A percentile compares a stretch with the other conserved stretches of the same genome.
Evolutionary conservation across 2,329 filamentous ascomycete genomes (phyloP).

Genomic region (Blumeria hordei): DNA sequence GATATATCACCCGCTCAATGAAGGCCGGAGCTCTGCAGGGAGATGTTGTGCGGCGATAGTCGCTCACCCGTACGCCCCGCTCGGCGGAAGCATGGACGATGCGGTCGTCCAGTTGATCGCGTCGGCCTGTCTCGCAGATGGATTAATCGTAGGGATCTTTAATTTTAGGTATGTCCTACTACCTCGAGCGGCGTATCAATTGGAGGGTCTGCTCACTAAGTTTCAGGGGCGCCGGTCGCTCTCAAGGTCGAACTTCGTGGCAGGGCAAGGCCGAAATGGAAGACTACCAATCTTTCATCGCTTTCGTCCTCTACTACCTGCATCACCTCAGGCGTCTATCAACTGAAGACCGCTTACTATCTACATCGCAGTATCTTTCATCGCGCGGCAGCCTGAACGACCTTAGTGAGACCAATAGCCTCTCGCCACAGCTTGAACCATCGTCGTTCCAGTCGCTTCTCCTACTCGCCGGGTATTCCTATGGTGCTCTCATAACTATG

Average conservation of each 20-base stretch:
- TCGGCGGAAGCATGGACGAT: conserved; percentile 74
- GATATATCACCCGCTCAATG: conserved; percentile 44
- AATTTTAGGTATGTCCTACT: conserved; percentile 49
- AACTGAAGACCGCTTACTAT: conserved; percentile 1
- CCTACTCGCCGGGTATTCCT: conserved; percentile 65
- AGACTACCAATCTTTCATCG: conserved; percentile 67
- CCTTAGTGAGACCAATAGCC: not conserved
- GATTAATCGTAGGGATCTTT: conserved; percentile 64
- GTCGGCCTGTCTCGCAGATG: conserved; percentile 31
- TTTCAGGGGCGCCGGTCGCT: conserved; percentile 48
- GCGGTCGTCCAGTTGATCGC: conserved; percentile 45
- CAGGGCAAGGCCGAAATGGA: conserved; percentile 54
- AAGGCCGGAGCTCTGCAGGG: conserved; percentile 11
- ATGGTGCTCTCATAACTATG: conserved; percentile 62
- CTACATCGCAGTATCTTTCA: not conserved
- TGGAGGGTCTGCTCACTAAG: conserved; percentile 4
- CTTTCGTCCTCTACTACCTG: conserved; percentile 54
- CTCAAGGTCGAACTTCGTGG: conserved; percentile 66
- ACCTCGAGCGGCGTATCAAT: not conserved
- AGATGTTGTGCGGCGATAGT: conserved; percentile 34
- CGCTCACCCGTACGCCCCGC: conserved; percentile 73
- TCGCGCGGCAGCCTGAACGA: not conserved
- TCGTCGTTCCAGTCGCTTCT: conserved; percentile 15
- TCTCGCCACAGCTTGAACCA: not conserved
- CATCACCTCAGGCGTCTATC: conserved; percentile 18